Percentiles rank a stretch among this genome's conserved stretches.
phyloP scores from a whole-genome alignment of 1,139 yeast species.

The Saccharomycopsis hybrid region DNA sequence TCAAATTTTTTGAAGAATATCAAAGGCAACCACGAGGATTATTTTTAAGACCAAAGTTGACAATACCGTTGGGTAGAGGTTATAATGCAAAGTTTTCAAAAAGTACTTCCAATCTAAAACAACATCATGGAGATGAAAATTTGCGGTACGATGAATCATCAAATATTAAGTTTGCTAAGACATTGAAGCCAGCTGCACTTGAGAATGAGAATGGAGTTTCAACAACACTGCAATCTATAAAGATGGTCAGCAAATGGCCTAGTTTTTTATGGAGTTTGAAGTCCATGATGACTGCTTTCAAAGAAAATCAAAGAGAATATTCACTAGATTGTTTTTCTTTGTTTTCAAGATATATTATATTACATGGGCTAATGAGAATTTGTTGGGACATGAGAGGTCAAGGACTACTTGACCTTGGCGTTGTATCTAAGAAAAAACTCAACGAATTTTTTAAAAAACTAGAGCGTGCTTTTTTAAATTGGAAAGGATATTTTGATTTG shows the following conservation, averaged over 20 bases:
- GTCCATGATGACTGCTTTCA: conserved; percentile 31
- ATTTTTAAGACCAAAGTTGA: conserved; percentile 22
- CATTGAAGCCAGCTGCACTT: no score
- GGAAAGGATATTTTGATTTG: conserved; percentile 35
- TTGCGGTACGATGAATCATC: no score
- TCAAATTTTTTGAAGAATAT: conserved; percentile 27
- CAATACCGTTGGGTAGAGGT: conserved; percentile 3
- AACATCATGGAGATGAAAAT: no score
- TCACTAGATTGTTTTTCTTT: conserved; percentile 33
- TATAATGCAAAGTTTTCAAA: conserved; percentile 3
- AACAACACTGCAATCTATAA: background rate
- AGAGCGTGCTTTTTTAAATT: conserved; percentile 30
- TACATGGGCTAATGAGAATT: conserved; percentile 34
- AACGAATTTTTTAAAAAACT: conserved; percentile 28
- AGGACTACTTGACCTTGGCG: conserved; percentile 32
- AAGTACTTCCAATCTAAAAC: background rate
- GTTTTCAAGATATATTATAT: conserved; percentile 32
- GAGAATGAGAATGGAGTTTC: no score
- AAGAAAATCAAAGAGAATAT: conserved; percentile 31
- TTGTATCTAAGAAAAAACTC: conserved; percentile 28
- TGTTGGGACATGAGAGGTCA: conserved; percentile 34
- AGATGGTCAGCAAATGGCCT: conserved; percentile 32
- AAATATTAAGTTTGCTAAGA: background rate
- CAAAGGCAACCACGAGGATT: conserved; percentile 30
- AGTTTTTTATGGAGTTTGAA: conserved; percentile 32